Conservation (phyloP, 202 grass and related monocot genomes). For the Carex sylvatica region DNA sequence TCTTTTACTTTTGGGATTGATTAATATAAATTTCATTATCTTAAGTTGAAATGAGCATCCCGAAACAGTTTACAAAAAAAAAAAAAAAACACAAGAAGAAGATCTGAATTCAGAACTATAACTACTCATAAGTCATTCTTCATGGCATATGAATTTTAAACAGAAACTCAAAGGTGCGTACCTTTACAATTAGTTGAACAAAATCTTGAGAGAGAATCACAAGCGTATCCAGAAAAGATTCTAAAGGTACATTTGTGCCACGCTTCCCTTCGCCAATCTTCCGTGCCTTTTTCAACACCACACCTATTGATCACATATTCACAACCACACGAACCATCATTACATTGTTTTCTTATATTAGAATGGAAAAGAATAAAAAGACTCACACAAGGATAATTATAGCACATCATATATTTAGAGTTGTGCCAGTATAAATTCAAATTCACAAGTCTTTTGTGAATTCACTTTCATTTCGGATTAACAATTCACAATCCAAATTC, state of each 20-base stretch:
- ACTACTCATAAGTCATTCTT: not conserved
- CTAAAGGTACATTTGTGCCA: conserved; percentile 49
- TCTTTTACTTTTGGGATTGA: not conserved
- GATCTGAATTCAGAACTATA: not conserved
- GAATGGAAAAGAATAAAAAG: conserved; percentile 11
- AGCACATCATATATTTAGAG: conserved; percentile 11
- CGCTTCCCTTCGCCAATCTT: conserved; percentile 68
- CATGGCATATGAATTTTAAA: not conserved
- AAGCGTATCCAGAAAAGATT: conserved; percentile 74
- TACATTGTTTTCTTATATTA: conserved; percentile 22
- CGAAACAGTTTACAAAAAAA: not conserved
- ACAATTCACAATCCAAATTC: not conserved
- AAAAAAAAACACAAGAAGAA: not conserved
- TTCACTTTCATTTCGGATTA: not conserved
- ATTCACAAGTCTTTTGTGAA: not conserved
- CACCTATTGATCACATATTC: conserved; percentile 49
- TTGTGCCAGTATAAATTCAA: not conserved
- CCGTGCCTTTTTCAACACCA: conserved; percentile 91
- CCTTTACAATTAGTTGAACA: conserved; percentile 91
- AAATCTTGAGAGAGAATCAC: conserved; percentile 69
- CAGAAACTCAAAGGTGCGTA: conserved; percentile 14
- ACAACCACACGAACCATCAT: conserved; percentile 19
- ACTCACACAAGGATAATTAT: conserved; percentile 4
- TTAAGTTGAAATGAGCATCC: not conserved
- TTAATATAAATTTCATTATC: not conserved